Base-by-base conservation (phyloP, 2,329 filamentous ascomycete genomes). In the Colletotrichum euphorbiae region DNA sequence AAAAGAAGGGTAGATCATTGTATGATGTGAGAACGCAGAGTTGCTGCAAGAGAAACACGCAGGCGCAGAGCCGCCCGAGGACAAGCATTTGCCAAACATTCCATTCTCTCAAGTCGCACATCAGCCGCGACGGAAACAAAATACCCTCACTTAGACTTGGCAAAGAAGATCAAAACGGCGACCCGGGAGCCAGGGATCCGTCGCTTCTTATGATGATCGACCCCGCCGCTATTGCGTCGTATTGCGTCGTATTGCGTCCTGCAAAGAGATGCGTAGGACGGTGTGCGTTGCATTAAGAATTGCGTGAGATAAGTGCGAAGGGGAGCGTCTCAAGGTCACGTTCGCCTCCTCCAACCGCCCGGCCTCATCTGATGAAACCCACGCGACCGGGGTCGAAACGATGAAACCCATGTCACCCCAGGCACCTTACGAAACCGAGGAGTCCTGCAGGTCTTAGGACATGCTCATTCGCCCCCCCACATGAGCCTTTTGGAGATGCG, bases 331-430 rank as follows among this genome's bases (percentile, higher is more conserved):
- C 33, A 36, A 17, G 21, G 19, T 42, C 57, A 33, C 33, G 15
- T 52, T 54, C 19, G 59, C 50, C 50, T 62, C 50, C 33, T 40
- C 52, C 43, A 36, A 12, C 46, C 46, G 31, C 60, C 52, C 43
- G 64, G 60, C 64, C 61, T 64, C 60, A 57, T 68, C 65, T 33
- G 65, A 68, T 68, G 40, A 55, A 65, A 55, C 46, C 13, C 46
- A 65, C 52, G 46, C 60, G 61, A 19, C 60, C 60, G 46, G 46
- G 45, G 54, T 65, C 40, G 60, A 64, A 65, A 68, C 65, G 48
- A 59, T 60, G 65, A 68, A 68, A 68, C 65, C 46, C 46, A 42
- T 46, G 60, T 68, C 65, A 59, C 52, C 54, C 61, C 40, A 40
- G 17, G 33, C 17, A 31, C 46, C 58, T 61, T 52, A 24, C 65